A percentile compares a stretch with the other conserved stretches of the same genome.
Evolutionary conservation across 2,329 filamentous ascomycete genomes (phyloP).

Genomic region (Botrytis porri): DNA sequence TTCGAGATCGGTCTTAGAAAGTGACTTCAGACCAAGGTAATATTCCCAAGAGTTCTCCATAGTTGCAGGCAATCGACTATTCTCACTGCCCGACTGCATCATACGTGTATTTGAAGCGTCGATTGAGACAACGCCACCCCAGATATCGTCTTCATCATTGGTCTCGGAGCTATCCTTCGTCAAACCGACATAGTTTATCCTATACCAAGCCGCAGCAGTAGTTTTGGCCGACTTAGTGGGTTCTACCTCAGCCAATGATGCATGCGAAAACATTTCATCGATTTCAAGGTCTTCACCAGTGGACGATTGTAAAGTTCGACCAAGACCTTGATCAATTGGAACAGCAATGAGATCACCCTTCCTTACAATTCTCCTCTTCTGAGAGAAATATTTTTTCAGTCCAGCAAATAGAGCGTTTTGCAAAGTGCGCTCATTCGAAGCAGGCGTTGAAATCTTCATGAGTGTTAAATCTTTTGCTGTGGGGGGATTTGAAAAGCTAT

Average conservation of each 20-base stretch:
- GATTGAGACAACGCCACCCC: conserved; percentile 83
- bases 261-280: conserved; percentile 59
- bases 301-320: conserved; percentile 70
- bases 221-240: conserved; percentile 39
- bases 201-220: conserved; percentile 82
- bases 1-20: conserved; percentile 50
- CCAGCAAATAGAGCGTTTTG: conserved; percentile 85
- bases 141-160: conserved; percentile 65
- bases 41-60: conserved; percentile 81
- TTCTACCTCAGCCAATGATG: conserved; percentile 49
- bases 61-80: conserved; percentile 73
- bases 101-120: conserved; percentile 85
- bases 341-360: conserved; percentile 86
- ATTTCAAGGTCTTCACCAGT: conserved; percentile 59
- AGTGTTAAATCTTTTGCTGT: conserved; percentile 76
- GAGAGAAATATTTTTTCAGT: conserved; percentile 84
- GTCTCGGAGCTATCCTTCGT: conserved; percentile 49
- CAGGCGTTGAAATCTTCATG: conserved; percentile 82
- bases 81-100: conserved; percentile 85
- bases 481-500: conserved; percentile 53
- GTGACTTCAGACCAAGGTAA: conserved; percentile 75
- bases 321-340: conserved; percentile 81
- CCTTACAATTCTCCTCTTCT: conserved; percentile 76
- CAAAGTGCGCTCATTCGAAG: conserved; percentile 79
- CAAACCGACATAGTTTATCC: conserved; percentile 70